phyloP scores from a whole-genome alignment of 1,284 basidiomycete genomes.

The Boletus semigastroideus region DNA sequence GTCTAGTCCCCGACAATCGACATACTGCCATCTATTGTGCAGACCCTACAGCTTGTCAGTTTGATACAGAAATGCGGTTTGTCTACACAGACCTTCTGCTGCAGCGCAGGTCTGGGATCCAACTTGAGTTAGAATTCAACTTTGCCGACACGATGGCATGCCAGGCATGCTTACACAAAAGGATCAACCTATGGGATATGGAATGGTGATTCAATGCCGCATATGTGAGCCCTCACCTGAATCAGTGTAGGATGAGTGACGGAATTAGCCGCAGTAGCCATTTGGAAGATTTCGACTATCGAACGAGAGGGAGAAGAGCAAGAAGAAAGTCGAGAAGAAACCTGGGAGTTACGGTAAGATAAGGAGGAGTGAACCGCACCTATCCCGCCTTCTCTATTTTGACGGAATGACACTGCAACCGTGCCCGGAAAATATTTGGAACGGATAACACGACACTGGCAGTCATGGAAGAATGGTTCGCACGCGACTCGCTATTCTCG shows the following conservation, averaged over 20 bases:
- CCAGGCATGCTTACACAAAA: conserved; percentile 27
- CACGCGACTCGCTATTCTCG: background rate
- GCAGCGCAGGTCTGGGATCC: conserved; percentile 46
- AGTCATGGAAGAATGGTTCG: background rate
- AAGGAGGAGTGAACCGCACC: background rate
- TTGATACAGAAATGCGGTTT: background rate
- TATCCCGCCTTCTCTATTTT: background rate
- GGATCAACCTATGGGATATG: conserved; percentile 25
- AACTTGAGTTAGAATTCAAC: background rate
- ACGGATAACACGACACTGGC: background rate
- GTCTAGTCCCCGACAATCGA: conserved; percentile 5
- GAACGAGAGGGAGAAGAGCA: background rate
- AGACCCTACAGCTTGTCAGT: conserved; percentile 44
- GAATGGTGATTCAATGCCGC: background rate
- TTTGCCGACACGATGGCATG: background rate
- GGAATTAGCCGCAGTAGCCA: conserved; percentile 61
- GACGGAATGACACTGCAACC: background rate
- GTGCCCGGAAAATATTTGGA: background rate
- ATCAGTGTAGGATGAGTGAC: conserved; percentile 54
- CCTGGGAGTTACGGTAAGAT: background rate
- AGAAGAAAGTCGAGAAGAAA: background rate
- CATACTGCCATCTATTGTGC: conserved; percentile 76
- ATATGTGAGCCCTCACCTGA: conserved; percentile 12
- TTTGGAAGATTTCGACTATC: conserved; percentile 22
- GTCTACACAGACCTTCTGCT: conserved; percentile 52